Conservation (phyloP, 106 monocot species). For the Iris macrosiphon region DNA sequence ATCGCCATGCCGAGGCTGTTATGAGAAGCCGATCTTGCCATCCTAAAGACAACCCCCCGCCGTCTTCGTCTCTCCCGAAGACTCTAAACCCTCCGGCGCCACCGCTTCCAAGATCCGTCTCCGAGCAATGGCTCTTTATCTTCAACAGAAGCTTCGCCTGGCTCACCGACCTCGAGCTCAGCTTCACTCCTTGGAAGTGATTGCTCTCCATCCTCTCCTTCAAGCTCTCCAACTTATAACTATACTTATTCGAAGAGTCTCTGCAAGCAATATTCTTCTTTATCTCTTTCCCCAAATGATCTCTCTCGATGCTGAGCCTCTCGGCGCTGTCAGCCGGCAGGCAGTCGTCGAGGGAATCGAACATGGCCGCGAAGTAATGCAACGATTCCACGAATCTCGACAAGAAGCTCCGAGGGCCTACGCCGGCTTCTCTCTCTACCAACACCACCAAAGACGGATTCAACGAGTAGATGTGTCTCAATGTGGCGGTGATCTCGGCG, state of each 20-base stretch:
- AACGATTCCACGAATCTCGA: constrained; percentile 26
- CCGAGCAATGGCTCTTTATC: constrained; percentile 36
- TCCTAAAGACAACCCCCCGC: constrained; percentile 23
- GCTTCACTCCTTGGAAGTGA: constrained; percentile 20
- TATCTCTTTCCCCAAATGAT: constrained; percentile 46
- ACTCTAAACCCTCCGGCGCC: constrained; percentile 24
- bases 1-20: constrained; percentile 36
- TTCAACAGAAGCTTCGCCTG: constrained; percentile 57
- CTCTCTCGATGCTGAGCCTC: constrained; percentile 51
- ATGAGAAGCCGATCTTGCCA: constrained; percentile 34
- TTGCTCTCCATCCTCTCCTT: constrained; percentile 32
- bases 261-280: neutral
- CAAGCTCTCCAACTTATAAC: constrained; percentile 23
- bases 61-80: constrained; percentile 36
- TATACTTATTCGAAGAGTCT: neutral
- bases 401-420: constrained; percentile 14
- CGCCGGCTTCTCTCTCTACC: constrained; percentile 38
- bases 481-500: constrained; percentile 12
- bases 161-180: constrained; percentile 52
- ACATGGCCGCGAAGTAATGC: constrained; percentile 44
- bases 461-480: constrained; percentile 19
- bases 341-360: constrained; percentile 42
- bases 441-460: constrained; percentile 43
- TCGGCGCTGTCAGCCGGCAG: constrained; percentile 41
- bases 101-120: constrained; percentile 7